Evolutionary conservation across 371 early-diverging fungal genomes (phyloP).

Genomic region (Rhizopus microsporus): DNA sequence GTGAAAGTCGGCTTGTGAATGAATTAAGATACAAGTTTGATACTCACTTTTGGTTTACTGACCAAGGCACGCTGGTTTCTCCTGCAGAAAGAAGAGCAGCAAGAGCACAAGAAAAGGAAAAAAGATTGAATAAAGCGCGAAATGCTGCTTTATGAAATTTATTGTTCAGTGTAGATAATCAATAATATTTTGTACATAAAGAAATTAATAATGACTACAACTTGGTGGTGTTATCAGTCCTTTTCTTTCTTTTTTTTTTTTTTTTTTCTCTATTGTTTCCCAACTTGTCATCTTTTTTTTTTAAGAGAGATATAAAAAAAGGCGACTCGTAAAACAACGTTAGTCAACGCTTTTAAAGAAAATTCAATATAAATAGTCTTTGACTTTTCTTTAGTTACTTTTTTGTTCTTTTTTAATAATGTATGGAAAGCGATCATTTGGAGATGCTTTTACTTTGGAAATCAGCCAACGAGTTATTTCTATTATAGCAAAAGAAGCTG

Average conservation of each 20-base stretch:
- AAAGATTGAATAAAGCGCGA: slow-evolving; percentile 3
- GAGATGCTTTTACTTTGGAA: slow-evolving; percentile 18
- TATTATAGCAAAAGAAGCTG: slow-evolving; percentile 41
- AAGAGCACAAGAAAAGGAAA: slow-evolving; percentile 19
- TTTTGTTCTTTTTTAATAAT: slow-evolving; percentile 3
- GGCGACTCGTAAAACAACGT: too few relatives aligned
- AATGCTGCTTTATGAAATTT: background rate
- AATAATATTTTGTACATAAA: background rate
- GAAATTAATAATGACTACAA: slow-evolving; percentile 4
- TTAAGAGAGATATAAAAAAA: too few relatives aligned
- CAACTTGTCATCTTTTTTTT: too few relatives aligned
- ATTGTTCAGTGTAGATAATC: background rate
- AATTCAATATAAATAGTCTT: too few relatives aligned
- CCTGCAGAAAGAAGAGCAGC: slow-evolving; percentile 24
- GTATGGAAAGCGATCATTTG: slow-evolving; percentile 16
- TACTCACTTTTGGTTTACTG: slow-evolving; percentile 41
- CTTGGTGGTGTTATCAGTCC: too few relatives aligned
- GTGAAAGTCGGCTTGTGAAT: slow-evolving; percentile 23
- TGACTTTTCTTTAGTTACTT: background rate
- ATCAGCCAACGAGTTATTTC: slow-evolving; percentile 31
- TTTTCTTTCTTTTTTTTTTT: too few relatives aligned
- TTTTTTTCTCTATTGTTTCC: too few relatives aligned
- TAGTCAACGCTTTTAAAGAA: too few relatives aligned
- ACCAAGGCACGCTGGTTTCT: slow-evolving; percentile 29
- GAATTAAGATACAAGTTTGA: slow-evolving; percentile 36